These are phyloP conservation scores for Fraxinus angustifolia DNA, from an alignment of 305 asterid species.

Conservation along the genomic window DNA sequence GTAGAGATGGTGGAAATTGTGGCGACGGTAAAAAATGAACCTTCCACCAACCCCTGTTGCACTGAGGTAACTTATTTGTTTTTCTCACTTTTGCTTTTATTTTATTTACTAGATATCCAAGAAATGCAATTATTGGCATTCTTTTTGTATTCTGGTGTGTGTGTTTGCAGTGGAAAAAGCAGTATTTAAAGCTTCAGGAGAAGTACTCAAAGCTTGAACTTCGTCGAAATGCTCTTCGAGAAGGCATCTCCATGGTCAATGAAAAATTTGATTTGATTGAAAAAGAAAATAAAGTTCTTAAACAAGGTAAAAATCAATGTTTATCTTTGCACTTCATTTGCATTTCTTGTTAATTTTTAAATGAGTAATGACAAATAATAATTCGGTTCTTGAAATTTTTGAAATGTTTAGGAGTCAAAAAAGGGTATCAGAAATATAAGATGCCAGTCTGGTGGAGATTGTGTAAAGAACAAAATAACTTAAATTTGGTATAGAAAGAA, in stretches of 20 bases:
- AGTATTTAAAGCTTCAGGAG: slow-evolving; percentile 47
- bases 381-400: neutral
- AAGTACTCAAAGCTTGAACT: slow-evolving; percentile 43
- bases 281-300: slow-evolving; percentile 42
- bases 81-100: neutral
- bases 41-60: slow-evolving; percentile 56
- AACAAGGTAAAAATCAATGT: slow-evolving; percentile 37
- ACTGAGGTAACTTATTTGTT: slow-evolving; percentile 37
- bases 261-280: slow-evolving; percentile 33
- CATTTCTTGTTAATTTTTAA: neutral
- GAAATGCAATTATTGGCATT: neutral
- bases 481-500: neutral
- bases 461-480: neutral
- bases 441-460: neutral
- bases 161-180: slow-evolving; percentile 52
- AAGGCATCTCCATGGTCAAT: slow-evolving; percentile 34
- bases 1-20: slow-evolving; percentile 53
- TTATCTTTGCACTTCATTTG: neutral
- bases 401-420: neutral
- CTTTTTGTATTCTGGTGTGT: neutral
- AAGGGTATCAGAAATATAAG: neutral
- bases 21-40: slow-evolving; percentile 39
- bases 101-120: neutral
- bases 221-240: slow-evolving; percentile 41
- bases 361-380: neutral